Evolutionary conservation across 2,329 filamentous ascomycete species (phyloP).

Genomic region (Emergomyces africanus): DNA sequence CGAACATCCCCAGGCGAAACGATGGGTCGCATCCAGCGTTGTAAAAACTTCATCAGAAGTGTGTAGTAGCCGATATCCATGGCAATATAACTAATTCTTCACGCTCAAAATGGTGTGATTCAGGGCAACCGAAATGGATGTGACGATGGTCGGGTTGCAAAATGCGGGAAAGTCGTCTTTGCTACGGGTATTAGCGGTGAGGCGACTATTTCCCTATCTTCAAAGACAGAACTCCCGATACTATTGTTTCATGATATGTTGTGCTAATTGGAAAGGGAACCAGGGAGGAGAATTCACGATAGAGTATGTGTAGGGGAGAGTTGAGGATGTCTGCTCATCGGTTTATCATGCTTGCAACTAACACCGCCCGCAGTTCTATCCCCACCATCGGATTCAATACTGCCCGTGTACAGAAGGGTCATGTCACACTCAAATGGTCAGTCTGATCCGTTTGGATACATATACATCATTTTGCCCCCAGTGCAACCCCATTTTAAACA

Average conservation of each 20-base stretch:
- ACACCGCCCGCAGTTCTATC: slow-evolving; percentile 57
- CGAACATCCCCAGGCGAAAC: neutral
- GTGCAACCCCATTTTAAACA: slow-evolving; percentile 1
- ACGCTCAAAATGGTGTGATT: slow-evolving; percentile 5
- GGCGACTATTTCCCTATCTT: slow-evolving; percentile 24
- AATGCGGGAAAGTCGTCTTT: slow-evolving; percentile 97
- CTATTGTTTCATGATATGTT: neutral
- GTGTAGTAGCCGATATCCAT: neutral
- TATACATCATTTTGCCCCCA: neutral
- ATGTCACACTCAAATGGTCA: slow-evolving; percentile 93
- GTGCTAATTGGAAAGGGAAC: slow-evolving; percentile 25
- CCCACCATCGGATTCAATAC: slow-evolving; percentile 99
- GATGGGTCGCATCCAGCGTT: neutral
- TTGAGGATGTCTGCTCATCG: neutral
- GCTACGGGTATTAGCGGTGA: slow-evolving; percentile 85
- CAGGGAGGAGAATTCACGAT: slow-evolving; percentile 97
- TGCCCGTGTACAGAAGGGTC: slow-evolving; percentile 93
- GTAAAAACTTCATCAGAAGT: neutral
- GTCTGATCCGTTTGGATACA: neutral
- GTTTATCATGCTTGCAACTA: slow-evolving; percentile 1
- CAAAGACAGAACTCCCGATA: neutral
- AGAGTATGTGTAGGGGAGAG: slow-evolving; percentile 56
- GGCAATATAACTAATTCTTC: slow-evolving; percentile 9
- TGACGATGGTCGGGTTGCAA: slow-evolving; percentile 96
- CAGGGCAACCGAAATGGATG: slow-evolving; percentile 99